These are phyloP conservation scores for Microbotryum violaceum DNA, from an alignment of 1,284 basidiomycete genomes.

Conservation along the genomic window DNA sequence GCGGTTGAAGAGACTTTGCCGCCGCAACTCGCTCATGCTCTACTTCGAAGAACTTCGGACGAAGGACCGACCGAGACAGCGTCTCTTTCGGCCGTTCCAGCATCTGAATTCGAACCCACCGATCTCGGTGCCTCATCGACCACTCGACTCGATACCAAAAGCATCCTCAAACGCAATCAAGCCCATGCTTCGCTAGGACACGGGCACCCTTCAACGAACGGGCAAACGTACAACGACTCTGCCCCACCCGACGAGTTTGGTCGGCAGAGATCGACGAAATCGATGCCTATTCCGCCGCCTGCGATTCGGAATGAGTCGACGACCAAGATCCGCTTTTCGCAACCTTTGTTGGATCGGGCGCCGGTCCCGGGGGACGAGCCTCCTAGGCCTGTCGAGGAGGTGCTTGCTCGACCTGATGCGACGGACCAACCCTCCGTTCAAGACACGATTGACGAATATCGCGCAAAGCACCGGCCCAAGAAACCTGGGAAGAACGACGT, in stretches of 20 bases:
- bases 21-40: conserved; percentile 6
- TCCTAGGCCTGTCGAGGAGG: conserved; percentile 14
- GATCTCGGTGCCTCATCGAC: background rate
- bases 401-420: conserved; percentile 24
- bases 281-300: no score
- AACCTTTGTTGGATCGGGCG: no score
- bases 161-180: background rate
- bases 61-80: conserved; percentile 5
- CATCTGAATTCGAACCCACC: background rate
- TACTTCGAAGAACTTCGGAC: conserved; percentile 17
- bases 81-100: conserved; percentile 3
- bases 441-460: conserved; percentile 9
- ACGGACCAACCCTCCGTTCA: conserved; percentile 6
- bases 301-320: no score
- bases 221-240: no score
- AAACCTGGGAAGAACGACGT: conserved; percentile 10
- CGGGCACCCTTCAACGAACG: background rate
- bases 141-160: background rate
- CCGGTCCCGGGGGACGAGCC: conserved; percentile 23
- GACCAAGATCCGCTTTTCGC: no score
- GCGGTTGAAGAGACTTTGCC: background rate
- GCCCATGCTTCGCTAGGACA: conserved; percentile 10
- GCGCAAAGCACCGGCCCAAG: no score
- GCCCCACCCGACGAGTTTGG: no score
- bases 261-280: no score